These are phyloP conservation scores for Primulina huaijiensis DNA, from an alignment of 257 asterid species.

Conservation along the genomic window DNA sequence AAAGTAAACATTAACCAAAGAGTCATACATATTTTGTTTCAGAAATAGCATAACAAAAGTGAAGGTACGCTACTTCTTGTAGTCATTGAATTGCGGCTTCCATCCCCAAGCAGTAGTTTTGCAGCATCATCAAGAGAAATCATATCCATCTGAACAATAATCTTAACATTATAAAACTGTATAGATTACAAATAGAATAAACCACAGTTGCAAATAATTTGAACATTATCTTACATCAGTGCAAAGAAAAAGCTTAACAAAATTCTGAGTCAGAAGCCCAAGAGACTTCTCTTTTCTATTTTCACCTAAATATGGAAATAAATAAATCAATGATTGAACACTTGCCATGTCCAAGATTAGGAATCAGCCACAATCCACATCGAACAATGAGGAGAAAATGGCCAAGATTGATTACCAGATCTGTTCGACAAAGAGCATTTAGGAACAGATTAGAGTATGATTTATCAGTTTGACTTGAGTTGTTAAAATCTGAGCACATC, in stretches of 20 bases:
- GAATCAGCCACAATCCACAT: neutral
- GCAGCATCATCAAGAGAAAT: constrained; percentile 97
- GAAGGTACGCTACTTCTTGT: constrained; percentile 62
- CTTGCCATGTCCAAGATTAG: neutral
- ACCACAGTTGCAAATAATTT: neutral
- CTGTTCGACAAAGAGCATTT: constrained; percentile 35
- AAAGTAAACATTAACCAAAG: constrained; percentile 20
- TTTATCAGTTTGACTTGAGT: constrained; percentile 48
- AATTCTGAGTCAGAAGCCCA: constrained; percentile 94
- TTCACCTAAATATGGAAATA: constrained; percentile 36
- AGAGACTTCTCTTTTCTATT: constrained; percentile 92
- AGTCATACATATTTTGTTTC: constrained; percentile 3
- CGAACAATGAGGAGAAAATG: neutral
- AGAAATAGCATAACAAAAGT: constrained; percentile 3
- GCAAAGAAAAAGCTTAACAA: constrained; percentile 89
- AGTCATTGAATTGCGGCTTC: constrained; percentile 77
- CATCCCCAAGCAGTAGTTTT: constrained; percentile 80
- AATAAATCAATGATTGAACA: neutral
- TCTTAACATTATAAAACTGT: neutral
- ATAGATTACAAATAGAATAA: constrained; percentile 8
- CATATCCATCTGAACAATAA: constrained; percentile 62
- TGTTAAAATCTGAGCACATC: constrained; percentile 41
- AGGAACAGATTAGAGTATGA: constrained; percentile 40
- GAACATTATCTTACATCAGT: constrained; percentile 56
- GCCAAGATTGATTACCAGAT: constrained; percentile 36